Conservation (phyloP, 352 stramenopile genomes). For the Globisporangium acanthophoron region DNA sequence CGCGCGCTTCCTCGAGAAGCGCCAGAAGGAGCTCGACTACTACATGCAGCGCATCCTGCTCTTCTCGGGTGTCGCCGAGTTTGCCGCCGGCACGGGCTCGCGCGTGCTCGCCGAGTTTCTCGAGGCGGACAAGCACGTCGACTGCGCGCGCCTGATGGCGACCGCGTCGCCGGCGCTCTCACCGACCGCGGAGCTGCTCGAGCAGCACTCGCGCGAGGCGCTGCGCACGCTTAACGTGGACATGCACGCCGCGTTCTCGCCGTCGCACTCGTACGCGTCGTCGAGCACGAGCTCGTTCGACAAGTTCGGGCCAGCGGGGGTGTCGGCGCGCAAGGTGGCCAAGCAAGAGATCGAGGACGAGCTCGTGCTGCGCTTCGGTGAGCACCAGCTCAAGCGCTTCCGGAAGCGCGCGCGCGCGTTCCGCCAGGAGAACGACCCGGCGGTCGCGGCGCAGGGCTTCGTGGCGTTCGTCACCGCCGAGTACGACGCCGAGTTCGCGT, state of each 20-base stretch:
- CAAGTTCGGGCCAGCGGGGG: not conserved
- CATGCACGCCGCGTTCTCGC: constrained; percentile 26
- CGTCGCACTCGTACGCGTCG: constrained; percentile 15
- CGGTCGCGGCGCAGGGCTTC: constrained; percentile 37
- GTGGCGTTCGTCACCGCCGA: constrained; percentile 46
- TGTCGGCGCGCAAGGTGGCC: constrained; percentile 28
- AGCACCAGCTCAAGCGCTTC: constrained; percentile 56
- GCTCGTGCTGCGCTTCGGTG: constrained; percentile 35
- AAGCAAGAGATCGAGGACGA: constrained; percentile 73
- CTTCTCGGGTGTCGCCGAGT: constrained; percentile 64
- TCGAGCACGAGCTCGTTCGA: constrained; percentile 14
- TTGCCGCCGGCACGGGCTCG: constrained; percentile 39
- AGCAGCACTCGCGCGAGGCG: constrained; percentile 8
- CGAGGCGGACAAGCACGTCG: constrained; percentile 35
- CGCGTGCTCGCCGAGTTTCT: constrained; percentile 66
- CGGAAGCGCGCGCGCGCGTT: constrained; percentile 63
- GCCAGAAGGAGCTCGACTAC: constrained; percentile 73
- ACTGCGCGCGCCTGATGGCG: constrained; percentile 28
- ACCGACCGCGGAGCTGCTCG: constrained; percentile 14
- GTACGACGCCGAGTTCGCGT: constrained; percentile 46
- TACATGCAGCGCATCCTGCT: constrained; percentile 82
- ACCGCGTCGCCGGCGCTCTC: constrained; percentile 4
- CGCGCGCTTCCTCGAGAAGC: constrained; percentile 66
- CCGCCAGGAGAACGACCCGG: constrained; percentile 63
- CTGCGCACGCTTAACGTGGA: constrained; percentile 37